Evolutionary conservation across 2,329 filamentous ascomycete genomes (phyloP).

Genomic region (Endothia cerciana): DNA sequence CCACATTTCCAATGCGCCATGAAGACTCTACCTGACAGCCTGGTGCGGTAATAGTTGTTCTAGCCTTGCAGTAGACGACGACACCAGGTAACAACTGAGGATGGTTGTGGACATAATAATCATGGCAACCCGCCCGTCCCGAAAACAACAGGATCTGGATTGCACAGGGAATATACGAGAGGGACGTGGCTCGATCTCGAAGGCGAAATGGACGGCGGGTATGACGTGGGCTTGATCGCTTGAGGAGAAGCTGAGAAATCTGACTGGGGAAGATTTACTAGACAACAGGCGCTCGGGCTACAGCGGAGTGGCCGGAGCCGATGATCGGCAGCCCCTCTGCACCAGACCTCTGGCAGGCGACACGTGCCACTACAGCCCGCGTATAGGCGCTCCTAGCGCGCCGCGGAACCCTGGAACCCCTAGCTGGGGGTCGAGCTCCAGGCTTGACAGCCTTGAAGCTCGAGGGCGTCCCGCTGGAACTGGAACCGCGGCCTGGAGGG

Average conservation of each 20-base stretch:
- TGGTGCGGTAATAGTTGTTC: neutral
- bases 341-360: neutral
- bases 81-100: neutral
- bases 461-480: neutral
- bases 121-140: neutral
- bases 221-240: neutral
- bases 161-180: neutral
- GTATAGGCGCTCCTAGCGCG: neutral
- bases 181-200: neutral
- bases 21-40: neutral
- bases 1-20: neutral
- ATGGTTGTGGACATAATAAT: neutral
- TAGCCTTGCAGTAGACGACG: neutral
- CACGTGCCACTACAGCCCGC: neutral
- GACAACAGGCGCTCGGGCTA: too few species aligned
- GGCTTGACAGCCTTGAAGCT: neutral
- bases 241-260: neutral
- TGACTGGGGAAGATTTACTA: too few species aligned
- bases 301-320: too few species aligned
- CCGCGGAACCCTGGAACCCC: neutral
- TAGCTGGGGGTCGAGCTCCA: neutral
- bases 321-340: neutral
- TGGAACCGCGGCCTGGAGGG: conserved; percentile 4
- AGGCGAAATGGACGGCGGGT: neutral
- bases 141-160: neutral